Percentiles rank a stretch among this genome's conserved stretches.
Evolutionary conservation across 2,329 filamentous ascomycete species (phyloP).

Genomic region (Cordyceps pruinosa): DNA sequence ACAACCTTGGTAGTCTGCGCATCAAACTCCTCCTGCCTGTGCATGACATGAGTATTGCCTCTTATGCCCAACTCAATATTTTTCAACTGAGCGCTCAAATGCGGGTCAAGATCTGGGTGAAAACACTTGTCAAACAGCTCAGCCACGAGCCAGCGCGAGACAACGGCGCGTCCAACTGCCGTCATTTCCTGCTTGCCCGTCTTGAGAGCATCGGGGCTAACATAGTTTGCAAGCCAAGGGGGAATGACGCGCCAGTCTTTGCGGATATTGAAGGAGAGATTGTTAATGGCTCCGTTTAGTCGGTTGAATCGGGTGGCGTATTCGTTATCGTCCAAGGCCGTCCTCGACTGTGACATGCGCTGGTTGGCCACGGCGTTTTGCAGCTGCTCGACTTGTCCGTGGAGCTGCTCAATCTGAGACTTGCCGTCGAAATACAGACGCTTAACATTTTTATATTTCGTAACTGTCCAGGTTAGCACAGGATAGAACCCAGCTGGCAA

Average conservation of each 20-base stretch:
- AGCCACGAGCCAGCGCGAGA: conserved; percentile 83
- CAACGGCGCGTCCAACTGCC: conserved; percentile 80
- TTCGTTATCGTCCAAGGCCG: conserved; percentile 90
- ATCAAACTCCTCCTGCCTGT: conserved; percentile 80
- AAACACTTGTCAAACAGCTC: conserved; percentile 90
- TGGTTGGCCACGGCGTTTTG: conserved; percentile 98
- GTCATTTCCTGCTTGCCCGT: conserved; percentile 98
- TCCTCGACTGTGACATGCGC: conserved; percentile 87
- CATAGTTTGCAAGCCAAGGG: conserved; percentile 67
- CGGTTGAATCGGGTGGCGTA: conserved; percentile 85
- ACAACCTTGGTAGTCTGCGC: conserved; percentile 81
- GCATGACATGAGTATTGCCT: conserved; percentile 63
- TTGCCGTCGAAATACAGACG: conserved; percentile 96
- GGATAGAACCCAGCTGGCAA: conserved; percentile 23
- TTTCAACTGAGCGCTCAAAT: conserved; percentile 73
- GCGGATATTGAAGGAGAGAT: conserved; percentile 90
- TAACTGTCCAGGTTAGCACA: conserved; percentile 51
- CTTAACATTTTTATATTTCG: conserved; percentile 98
- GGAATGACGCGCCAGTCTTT: conserved; percentile 88
- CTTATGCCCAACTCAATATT: conserved; percentile 83
- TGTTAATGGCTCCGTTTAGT: conserved; percentile 88
- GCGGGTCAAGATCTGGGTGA: conserved; percentile 76
- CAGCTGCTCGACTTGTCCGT: conserved; percentile 81
- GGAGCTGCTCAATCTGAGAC: conserved; percentile 81
- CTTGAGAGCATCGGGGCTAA: conserved; percentile 77